phyloP scores from a whole-genome alignment of 768 basidiomycete genomes.

The Termitomyces sp. region DNA sequence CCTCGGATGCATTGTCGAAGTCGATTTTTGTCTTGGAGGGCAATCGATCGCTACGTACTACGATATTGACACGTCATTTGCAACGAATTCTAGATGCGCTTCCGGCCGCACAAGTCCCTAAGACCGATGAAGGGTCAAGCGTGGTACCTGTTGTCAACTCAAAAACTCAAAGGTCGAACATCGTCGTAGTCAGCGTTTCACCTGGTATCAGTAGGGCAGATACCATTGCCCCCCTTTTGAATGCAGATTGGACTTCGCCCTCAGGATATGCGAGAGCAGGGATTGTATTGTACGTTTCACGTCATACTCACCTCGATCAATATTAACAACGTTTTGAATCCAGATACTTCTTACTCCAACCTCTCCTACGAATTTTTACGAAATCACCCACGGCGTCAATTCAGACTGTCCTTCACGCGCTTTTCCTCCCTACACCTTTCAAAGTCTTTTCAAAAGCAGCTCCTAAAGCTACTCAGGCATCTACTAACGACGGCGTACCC shows the following conservation, averaged over 20 bases:
- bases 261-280: conserved; percentile 38
- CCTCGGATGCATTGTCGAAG: conserved; percentile 10
- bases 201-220: conserved; percentile 76
- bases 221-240: conserved; percentile 55
- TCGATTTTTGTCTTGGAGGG: conserved; percentile 59
- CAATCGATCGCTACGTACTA: conserved; percentile 55
- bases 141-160: conserved; percentile 33
- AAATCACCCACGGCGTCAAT: conserved; percentile 62
- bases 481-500: conserved; percentile 2
- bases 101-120: conserved; percentile 56
- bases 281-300: conserved; percentile 42
- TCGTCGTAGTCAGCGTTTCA: conserved; percentile 68
- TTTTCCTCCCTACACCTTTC: conserved; percentile 81
- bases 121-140: conserved; percentile 30
- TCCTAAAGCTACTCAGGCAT: background rate
- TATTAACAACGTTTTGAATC: background rate
- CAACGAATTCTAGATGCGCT: conserved; percentile 84
- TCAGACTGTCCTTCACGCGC: conserved; percentile 77
- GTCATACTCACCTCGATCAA: conserved; percentile 6
- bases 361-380: conserved; percentile 61
- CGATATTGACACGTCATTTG: conserved; percentile 70
- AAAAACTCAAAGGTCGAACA: conserved; percentile 61
- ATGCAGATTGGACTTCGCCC: conserved; percentile 39
- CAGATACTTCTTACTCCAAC: conserved; percentile 68
- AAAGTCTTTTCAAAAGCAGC: conserved; percentile 41